Evolutionary conservation across 2,329 filamentous ascomycete species (phyloP).

Genomic region (Coniochaeta hoffmannii): DNA sequence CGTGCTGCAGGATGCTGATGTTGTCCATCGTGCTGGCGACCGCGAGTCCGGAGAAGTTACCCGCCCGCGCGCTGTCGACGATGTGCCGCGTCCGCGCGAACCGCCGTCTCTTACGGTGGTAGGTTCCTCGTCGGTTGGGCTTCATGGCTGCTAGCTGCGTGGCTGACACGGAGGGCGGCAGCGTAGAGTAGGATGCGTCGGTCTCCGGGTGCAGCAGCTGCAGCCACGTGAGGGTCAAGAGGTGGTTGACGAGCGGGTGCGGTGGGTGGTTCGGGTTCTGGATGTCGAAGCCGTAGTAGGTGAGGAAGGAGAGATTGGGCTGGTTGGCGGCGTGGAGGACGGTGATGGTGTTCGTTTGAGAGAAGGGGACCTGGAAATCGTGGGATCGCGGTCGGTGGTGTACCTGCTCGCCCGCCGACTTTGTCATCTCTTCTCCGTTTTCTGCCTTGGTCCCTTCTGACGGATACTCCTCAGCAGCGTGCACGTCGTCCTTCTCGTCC

Average conservation of each 20-base stretch:
- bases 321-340: slow-evolving; percentile 76
- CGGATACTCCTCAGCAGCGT: not conserved
- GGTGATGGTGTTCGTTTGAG: slow-evolving; percentile 68
- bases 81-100: slow-evolving; percentile 68
- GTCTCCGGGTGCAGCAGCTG: slow-evolving; percentile 73
- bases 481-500: not conserved
- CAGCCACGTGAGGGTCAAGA: slow-evolving; percentile 84
- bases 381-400: slow-evolving; percentile 19
- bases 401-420: not conserved
- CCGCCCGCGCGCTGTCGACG: slow-evolving; percentile 65
- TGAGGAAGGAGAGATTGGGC: slow-evolving; percentile 78
- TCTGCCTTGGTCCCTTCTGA: not conserved
- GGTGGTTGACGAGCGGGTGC: slow-evolving; percentile 75
- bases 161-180: slow-evolving; percentile 51
- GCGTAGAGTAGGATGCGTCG: slow-evolving; percentile 65
- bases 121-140: slow-evolving; percentile 71
- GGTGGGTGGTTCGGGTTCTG: slow-evolving; percentile 54
- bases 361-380: slow-evolving; percentile 58
- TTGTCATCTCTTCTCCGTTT: not conserved
- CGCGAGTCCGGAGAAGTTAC: slow-evolving; percentile 76
- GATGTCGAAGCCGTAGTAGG: slow-evolving; percentile 82
- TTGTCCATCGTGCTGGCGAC: slow-evolving; percentile 80
- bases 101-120: slow-evolving; percentile 81
- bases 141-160: slow-evolving; percentile 65
- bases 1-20: slow-evolving; percentile 63